Evolutionary conservation across 805 yeast genomes (phyloP).

Genomic region (Saccharomyces eubayanus): DNA sequence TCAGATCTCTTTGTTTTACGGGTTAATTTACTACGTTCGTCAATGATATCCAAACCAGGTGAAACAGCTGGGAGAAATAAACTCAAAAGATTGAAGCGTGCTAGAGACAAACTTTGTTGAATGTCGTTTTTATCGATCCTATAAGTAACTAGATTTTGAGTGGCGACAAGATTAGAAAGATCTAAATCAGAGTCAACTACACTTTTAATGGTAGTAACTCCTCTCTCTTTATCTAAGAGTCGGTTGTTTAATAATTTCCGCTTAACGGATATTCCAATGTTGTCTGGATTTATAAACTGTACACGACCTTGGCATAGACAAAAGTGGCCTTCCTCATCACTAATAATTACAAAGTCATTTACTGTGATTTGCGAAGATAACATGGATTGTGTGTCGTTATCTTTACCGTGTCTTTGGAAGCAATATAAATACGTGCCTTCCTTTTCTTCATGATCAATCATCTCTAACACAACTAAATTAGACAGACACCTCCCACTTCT

Average conservation of each 20-base stretch:
- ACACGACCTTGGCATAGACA: slow-evolving; percentile 61
- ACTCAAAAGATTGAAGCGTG: slow-evolving; percentile 67
- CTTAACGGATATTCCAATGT: slow-evolving; percentile 43
- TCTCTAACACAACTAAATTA: slow-evolving; percentile 36
- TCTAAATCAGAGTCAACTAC: slow-evolving; percentile 7
- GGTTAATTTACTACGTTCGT: slow-evolving; percentile 9
- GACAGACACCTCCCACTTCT: slow-evolving; percentile 53
- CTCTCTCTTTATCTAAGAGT: slow-evolving; percentile 6
- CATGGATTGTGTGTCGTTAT: slow-evolving; percentile 11
- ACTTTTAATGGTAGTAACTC: slow-evolving; percentile 8
- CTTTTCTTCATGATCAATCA: slow-evolving; percentile 12
- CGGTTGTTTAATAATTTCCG: slow-evolving; percentile 41
- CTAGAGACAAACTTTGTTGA: slow-evolving; percentile 64
- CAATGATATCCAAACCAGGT: slow-evolving; percentile 27
- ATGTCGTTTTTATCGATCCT: slow-evolving; percentile 77
- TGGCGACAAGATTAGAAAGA: slow-evolving; percentile 23
- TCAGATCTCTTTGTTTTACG: slow-evolving; percentile 19
- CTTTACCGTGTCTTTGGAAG: slow-evolving; percentile 34
- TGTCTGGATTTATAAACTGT: slow-evolving; percentile 34
- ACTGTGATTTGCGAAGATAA: slow-evolving; percentile 40
- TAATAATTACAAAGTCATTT: slow-evolving; percentile 60
- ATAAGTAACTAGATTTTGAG: slow-evolving; percentile 34
- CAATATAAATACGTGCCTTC: slow-evolving; percentile 37
- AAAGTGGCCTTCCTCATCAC: slow-evolving; percentile 75
- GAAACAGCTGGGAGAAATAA: slow-evolving; percentile 41